Percentiles rank a stretch among this genome's conserved stretches.
Conservation (phyloP, 2,329 filamentous ascomycete genomes). For the Cytospora chrysosperma region DNA sequence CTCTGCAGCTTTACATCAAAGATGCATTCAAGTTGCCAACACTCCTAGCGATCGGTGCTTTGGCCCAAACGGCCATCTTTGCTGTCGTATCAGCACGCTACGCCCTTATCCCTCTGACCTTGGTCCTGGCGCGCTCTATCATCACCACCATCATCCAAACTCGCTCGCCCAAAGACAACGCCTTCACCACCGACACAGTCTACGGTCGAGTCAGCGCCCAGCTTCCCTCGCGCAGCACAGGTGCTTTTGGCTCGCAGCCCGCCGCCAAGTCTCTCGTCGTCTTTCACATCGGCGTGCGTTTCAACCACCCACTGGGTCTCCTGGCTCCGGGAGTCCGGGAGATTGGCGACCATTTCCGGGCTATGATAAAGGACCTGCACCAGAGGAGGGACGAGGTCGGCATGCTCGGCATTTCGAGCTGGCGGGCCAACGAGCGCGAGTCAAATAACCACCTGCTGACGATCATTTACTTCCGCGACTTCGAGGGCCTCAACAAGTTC, state of each 20-base stretch:
- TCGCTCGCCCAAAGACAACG: constrained; percentile 7
- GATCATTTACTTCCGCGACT: constrained; percentile 51
- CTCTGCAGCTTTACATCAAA: constrained; percentile 17
- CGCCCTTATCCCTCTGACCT: constrained; percentile 11
- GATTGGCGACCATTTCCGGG: constrained; percentile 38
- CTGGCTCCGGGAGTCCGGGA: constrained; percentile 45
- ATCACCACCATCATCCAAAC: constrained; percentile 13
- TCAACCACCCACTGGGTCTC: constrained; percentile 50
- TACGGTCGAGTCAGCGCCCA: constrained; percentile 18
- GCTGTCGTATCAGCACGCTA: constrained; percentile 17
- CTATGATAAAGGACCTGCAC: constrained; percentile 39
- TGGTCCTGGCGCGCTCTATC: constrained; percentile 14
- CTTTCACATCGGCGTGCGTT: constrained; percentile 46
- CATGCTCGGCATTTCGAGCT: constrained; percentile 35
- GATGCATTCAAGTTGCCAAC: constrained; percentile 21
- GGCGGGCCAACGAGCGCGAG: constrained; percentile 31
- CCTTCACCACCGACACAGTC: constrained; percentile 16
- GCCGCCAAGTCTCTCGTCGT: constrained; percentile 37
- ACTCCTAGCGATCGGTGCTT: constrained; percentile 20
- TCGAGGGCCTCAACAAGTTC: constrained; percentile 50
- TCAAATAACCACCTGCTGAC: constrained; percentile 41
- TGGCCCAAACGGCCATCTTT: constrained; percentile 9
- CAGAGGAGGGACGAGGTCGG: constrained; percentile 44
- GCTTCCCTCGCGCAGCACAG: constrained; percentile 10
- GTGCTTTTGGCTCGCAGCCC: constrained; percentile 25